Evolutionary conservation across 139 green algal species (phyloP).

Genomic region (Tetradesmus lagerheimii): DNA sequence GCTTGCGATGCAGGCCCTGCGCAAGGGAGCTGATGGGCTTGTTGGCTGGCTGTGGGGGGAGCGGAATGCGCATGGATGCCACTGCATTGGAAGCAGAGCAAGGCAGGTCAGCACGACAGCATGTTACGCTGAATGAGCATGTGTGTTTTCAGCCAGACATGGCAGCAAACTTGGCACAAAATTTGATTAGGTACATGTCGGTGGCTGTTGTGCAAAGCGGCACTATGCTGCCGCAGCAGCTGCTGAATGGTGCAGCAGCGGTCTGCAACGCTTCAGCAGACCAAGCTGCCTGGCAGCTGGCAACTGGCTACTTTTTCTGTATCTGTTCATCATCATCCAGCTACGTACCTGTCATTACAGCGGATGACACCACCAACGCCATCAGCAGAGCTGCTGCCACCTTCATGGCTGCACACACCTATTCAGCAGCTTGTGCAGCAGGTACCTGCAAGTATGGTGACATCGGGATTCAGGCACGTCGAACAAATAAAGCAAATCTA

Average conservation of each 20-base stretch:
- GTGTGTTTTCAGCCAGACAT: too few species aligned
- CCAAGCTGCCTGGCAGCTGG: too few species aligned
- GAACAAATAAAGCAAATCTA: background rate
- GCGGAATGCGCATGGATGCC: background rate
- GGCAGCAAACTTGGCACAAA: background rate
- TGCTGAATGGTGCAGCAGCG: background rate
- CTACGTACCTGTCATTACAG: background rate
- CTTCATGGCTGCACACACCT: background rate
- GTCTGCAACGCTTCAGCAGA: background rate
- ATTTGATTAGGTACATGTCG: background rate
- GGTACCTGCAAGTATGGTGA: background rate
- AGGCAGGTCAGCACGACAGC: too few species aligned
- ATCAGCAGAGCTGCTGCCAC: background rate
- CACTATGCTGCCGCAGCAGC: background rate
- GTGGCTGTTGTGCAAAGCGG: too few species aligned
- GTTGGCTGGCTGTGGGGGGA: background rate
- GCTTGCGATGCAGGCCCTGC: background rate
- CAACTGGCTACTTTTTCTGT: background rate
- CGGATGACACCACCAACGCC: background rate
- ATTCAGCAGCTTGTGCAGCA: background rate
- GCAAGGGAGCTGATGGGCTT: background rate
- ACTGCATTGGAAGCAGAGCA: background rate
- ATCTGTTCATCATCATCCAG: background rate
- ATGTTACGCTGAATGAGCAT: background rate
- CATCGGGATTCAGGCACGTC: background rate